Evolutionary conservation across 2,329 filamentous ascomycete species (phyloP), one percentile per base, ranked within the genome.

Genomic region (Aschersonia sp.): DNA sequence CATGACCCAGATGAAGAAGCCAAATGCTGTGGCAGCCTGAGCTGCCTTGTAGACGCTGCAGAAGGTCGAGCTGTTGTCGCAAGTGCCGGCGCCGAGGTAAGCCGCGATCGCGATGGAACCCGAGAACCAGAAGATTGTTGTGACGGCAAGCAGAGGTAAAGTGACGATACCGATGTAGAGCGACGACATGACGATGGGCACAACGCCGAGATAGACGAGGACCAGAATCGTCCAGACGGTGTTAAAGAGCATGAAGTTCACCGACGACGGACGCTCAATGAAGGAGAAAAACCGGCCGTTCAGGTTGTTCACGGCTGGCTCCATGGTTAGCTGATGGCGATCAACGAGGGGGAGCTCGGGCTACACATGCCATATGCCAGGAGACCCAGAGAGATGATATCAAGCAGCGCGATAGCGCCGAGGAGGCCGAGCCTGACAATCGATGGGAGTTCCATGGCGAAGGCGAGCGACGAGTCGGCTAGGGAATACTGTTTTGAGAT

Each of bases 41-140:
- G 74, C 66, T 9, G 74, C 67, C 43, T 70, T 69, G 62, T 49
- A 43, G 10, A 43, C 41, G 40, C 40, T n/a, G 49, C 84, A 89
- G 12, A 70, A 14, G 63, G 67, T 45, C 64, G 67, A 41, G 66
- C 70, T 58, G 78, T 37, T 37, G 35, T 37, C 81, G 48, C 73
- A 67, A 7, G 60, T 64, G 0, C 76, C 67, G 12, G 75, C 71
- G 47, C 76, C 75, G 49, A 87, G 65, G 48, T 71, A 71, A 22
- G 79, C 81, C 0, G 83, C 87, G 9, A 89, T 65, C 0, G 87
- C 86, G 54, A 94, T 81, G 56, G 87, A 84, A 6, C 87, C 87
- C 1, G 83, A 81, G 59, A 95, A 92, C 88, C 88, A 95, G 70
- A 94, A 94, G 48, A 94, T 72, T 66, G 83, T 81, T 8, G 86